phyloP scores from a whole-genome alignment of 1,139 yeast genomes.

The Taphrina betulina region DNA sequence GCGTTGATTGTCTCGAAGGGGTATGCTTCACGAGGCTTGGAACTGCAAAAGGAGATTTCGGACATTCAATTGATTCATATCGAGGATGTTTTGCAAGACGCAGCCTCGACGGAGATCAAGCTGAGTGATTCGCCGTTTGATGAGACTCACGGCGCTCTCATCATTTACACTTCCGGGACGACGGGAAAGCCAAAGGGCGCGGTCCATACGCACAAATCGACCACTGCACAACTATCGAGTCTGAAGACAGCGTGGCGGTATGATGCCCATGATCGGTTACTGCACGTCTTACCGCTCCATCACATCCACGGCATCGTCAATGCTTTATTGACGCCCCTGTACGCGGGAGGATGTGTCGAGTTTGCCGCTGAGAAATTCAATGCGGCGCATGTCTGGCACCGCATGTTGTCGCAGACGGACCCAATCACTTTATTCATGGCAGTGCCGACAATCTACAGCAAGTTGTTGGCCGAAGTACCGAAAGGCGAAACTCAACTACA shows the following conservation, averaged over 20 bases:
- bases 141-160: constrained; percentile 37
- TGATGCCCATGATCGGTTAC: constrained; percentile 41
- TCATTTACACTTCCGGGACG: constrained; percentile 47
- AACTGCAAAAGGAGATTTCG: not conserved
- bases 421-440: constrained; percentile 47
- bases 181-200: constrained; percentile 48
- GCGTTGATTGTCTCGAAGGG: constrained; percentile 15
- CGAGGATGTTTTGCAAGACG: not conserved
- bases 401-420: constrained; percentile 38
- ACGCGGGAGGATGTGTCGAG: constrained; percentile 46
- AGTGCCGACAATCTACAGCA: constrained; percentile 46
- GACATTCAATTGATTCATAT: constrained; percentile 1
- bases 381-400: constrained; percentile 41
- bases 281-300: constrained; percentile 46
- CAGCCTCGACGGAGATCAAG: not conserved
- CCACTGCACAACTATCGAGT: constrained; percentile 44
- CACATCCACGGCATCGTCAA: constrained; percentile 47
- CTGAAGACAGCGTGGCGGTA: constrained; percentile 45
- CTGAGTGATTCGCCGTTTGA: not conserved
- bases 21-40: not conserved
- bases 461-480: constrained; percentile 25
- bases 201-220: constrained; percentile 44
- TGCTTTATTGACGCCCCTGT: constrained; percentile 44
- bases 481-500: constrained; percentile 5
- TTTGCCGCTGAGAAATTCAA: constrained; percentile 44